A percentile compares a stretch with the other conserved stretches of the same genome.
phyloP scores from a whole-genome alignment of 371 early-diverging fungal species.

The Apophysomyces sp. region DNA sequence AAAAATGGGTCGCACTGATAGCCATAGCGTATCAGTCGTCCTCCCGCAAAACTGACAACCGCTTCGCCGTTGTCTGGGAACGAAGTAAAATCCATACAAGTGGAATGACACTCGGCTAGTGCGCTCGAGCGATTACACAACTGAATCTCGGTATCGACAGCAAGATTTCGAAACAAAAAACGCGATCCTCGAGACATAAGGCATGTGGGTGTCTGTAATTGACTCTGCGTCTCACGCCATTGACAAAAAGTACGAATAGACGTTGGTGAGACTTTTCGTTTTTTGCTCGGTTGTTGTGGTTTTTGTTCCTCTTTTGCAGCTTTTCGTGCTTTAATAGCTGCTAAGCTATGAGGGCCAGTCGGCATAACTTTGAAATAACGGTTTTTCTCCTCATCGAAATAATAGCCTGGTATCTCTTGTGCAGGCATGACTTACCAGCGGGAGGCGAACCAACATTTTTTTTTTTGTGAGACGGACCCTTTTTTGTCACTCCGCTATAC shows the following conservation, averaged over 20 bases:
- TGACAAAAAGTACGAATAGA: background rate
- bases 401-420: constrained; percentile 56
- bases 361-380: constrained; percentile 52
- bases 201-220: background rate
- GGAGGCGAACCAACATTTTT: too few relatives aligned
- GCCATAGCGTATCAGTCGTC: constrained; percentile 19
- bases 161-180: background rate
- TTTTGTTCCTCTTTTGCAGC: background rate
- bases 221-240: background rate
- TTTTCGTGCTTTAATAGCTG: constrained; percentile 3
- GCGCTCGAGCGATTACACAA: background rate
- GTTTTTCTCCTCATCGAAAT: constrained; percentile 49
- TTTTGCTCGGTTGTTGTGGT: background rate
- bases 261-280: background rate
- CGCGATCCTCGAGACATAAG: background rate
- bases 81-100: constrained; percentile 5
- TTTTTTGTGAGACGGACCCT: too few relatives aligned
- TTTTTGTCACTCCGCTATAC: too few relatives aligned
- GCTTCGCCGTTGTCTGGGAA: constrained; percentile 5
- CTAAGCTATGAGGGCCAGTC: constrained; percentile 23
- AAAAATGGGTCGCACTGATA: constrained; percentile 32
- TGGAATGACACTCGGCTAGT: background rate
- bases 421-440: background rate
- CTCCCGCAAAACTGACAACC: constrained; percentile 3
- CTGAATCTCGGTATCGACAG: background rate